These are phyloP conservation scores for Zymoseptoria ardabiliae DNA, from an alignment of 2,329 filamentous ascomycete species.

Conservation along the genomic window DNA sequence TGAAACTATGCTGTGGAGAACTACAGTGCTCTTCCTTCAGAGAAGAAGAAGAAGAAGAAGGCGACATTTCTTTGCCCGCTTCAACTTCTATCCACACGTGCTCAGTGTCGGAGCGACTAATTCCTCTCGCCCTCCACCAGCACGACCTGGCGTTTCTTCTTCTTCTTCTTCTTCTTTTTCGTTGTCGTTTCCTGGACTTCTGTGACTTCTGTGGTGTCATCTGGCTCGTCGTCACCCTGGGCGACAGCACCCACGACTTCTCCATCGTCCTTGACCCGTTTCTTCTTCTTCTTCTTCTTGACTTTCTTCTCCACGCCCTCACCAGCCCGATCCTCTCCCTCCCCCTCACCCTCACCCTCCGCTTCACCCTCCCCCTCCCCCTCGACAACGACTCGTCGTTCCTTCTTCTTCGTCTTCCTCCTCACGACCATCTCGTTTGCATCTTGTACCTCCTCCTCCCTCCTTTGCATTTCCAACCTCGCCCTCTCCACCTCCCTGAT, in stretches of 20 bases:
- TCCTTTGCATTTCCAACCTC: conserved; percentile 80
- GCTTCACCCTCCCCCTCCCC: conserved; percentile 13
- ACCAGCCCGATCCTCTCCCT: no score
- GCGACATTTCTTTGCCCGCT: no score
- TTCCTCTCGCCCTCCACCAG: conserved; percentile 26
- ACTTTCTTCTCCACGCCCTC: conserved; percentile 36
- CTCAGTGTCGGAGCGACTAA: background rate
- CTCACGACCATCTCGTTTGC: conserved; percentile 60
- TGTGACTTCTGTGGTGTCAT: background rate
- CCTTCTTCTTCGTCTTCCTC: conserved; percentile 45
- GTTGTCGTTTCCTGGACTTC: conserved; percentile 2
- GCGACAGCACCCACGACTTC: conserved; percentile 10
- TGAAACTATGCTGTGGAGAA: no score
- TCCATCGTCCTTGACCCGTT: conserved; percentile 5
- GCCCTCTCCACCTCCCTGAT: conserved; percentile 82
- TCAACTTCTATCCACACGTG: no score
- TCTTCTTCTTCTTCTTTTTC: conserved; percentile 30
- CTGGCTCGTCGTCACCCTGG: conserved; percentile 12
- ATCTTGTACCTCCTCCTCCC: conserved; percentile 66
- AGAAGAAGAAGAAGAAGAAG: no score
- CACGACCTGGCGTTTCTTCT: conserved; percentile 33
- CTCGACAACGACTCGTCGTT: conserved; percentile 4
- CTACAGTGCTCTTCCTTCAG: no score
- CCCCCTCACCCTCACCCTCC: conserved; percentile 12
- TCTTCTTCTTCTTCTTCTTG: conserved; percentile 32